phyloP scores from a whole-genome alignment of 768 basidiomycete species.

The Russula sp. region DNA sequence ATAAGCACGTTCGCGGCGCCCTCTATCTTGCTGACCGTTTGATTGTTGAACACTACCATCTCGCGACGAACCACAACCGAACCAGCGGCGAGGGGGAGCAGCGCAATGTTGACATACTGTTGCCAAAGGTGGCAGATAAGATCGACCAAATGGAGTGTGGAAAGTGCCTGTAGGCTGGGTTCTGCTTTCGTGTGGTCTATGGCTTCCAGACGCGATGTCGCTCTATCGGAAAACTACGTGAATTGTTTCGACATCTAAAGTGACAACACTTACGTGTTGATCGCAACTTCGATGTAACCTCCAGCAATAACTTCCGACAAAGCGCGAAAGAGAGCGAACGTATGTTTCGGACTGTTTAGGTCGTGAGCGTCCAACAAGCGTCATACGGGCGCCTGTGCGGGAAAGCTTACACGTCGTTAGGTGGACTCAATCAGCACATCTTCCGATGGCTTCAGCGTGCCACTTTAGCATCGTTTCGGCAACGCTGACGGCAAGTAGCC shows the following conservation, averaged over 20 bases:
- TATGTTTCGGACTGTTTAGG: conserved; percentile 79
- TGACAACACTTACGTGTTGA: conserved; percentile 79
- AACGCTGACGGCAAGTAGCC: conserved; percentile 64
- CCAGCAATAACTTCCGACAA: conserved; percentile 82
- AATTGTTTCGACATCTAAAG: not conserved
- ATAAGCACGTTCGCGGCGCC: conserved; percentile 74
- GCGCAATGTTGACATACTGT: conserved; percentile 86
- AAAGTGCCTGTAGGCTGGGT: conserved; percentile 68
- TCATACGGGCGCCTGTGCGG: not conserved
- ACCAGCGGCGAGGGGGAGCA: conserved; percentile 81
- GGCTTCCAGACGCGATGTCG: conserved; percentile 65
- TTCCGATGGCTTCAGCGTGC: conserved; percentile 96
- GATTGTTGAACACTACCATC: conserved; percentile 90
- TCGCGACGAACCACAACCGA: conserved; percentile 87
- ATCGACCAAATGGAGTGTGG: conserved; percentile 68
- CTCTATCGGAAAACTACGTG: conserved; percentile 43
- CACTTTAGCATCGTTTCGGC: conserved; percentile 93
- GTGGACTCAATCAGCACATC: conserved; percentile 82
- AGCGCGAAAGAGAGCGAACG: conserved; percentile 75
- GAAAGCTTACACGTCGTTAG: conserved; percentile 75
- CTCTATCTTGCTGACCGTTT: conserved; percentile 81
- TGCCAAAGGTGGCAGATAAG: conserved; percentile 97
- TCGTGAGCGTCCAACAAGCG: conserved; percentile 1
- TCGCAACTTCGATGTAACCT: conserved; percentile 84
- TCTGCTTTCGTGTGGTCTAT: conserved; percentile 69